phyloP scores from a whole-genome alignment of 2,329 filamentous ascomycete species.

The Trichoderma brevicompactum region DNA sequence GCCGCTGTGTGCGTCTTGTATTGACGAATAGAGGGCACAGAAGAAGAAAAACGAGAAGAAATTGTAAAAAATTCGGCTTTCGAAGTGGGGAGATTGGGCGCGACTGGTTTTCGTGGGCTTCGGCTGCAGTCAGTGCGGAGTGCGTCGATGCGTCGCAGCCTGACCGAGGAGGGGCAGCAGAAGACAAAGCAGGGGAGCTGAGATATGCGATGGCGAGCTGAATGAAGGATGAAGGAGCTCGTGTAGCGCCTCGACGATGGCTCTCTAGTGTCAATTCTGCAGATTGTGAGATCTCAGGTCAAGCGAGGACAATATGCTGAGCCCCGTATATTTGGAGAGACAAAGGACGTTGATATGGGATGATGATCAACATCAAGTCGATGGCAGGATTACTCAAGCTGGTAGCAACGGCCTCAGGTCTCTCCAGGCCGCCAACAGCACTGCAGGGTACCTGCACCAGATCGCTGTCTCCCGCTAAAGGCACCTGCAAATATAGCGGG shows the following conservation, averaged over 20 bases:
- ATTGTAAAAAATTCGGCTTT: not conserved
- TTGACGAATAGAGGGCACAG: not conserved
- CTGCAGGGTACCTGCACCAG: not conserved
- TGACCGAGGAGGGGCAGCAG: slow-evolving; percentile 17
- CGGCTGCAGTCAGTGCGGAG: slow-evolving; percentile 16
- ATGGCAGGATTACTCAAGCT: slow-evolving; percentile 11
- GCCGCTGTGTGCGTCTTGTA: not conserved
- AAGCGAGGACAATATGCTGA: not conserved
- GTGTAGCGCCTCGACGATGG: not conserved
- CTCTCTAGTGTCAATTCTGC: not conserved
- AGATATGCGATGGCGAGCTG: not conserved
- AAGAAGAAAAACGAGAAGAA: not conserved
- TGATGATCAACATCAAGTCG: not conserved
- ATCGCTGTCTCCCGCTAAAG: not conserved
- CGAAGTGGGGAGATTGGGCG: slow-evolving; percentile 27
- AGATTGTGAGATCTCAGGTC: not conserved
- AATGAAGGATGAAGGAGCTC: not conserved
- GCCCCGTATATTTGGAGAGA: no score
- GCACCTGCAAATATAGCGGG: not conserved
- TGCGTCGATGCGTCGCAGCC: slow-evolving; percentile 24
- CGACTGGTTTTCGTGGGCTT: slow-evolving; percentile 9
- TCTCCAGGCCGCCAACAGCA: not conserved
- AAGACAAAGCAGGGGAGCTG: not conserved
- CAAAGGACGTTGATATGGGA: no score
- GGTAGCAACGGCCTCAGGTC: not conserved